Evolutionary conservation across 2,329 filamentous ascomycete genomes (phyloP), one percentile per base, ranked within the genome.

Genomic region (Aspergillus aculeatinus): DNA sequence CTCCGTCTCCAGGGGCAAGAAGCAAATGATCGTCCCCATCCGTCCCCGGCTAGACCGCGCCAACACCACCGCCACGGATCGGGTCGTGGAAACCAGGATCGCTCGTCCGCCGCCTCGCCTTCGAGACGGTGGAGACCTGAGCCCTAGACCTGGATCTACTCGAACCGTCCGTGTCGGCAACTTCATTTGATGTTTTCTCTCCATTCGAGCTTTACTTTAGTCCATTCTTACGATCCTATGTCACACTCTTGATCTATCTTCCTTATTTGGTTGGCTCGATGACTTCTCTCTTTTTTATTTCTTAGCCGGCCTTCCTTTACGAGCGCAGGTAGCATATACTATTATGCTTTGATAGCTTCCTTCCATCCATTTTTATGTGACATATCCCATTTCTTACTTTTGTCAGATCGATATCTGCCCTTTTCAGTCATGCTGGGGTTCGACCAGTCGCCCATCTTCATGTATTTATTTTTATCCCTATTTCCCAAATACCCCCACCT

Each of bases 11-110:
- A 68, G 66, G 33, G 70, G 70, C 9, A 74, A 68, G 31, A 72
- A 68, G 47, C 74, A 77, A 56, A 61, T 76, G n/a, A 63, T 78
- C 6, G 73, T 78, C 6, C 75, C 76, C 0, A 68, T 77, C 12
- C 64, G 69, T 12, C 55, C 68, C 2, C 65, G 68, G 10, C 51
- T 63, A 4, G 69, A 68, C 49, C 68, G 68, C 16, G 39, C 35
- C 33, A 27, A 44, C 39, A 44, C 39, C 39, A 44, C 39, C 7
- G 39, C 39, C 16, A 4, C 39, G 6, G 39, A 44, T 16, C 39
- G 39, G 5, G n/a, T 44, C 1, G 39, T 44, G 16, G 39, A 44
- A 19, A 44, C 39, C 39, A 44, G 16, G 39, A 44, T 44, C 39
- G 16, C 39, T 7, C 39, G 39, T 19, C 39, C 39, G 39, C 39